Conservation (phyloP, 768 basidiomycete species). For the Chalciporus chontae region DNA sequence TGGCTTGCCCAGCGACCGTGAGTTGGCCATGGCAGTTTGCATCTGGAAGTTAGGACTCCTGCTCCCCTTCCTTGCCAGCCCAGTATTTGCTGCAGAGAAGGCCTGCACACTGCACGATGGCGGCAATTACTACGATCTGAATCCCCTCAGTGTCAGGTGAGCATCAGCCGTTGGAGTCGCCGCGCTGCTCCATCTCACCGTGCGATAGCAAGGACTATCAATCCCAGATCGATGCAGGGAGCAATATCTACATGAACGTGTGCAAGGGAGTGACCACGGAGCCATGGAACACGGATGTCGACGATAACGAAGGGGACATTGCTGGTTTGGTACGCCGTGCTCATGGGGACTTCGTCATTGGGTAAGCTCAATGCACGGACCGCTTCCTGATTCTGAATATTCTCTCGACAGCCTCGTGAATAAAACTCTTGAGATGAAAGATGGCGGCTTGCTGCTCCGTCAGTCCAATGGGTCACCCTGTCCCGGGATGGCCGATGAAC, state of each 20-base stretch:
- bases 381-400: not conserved
- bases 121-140: slow-evolving; percentile 66
- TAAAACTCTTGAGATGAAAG: slow-evolving; percentile 54
- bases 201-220: slow-evolving; percentile 60
- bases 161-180: slow-evolving; percentile 9
- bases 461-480: slow-evolving; percentile 67
- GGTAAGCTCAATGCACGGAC: slow-evolving; percentile 38
- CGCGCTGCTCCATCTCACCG: slow-evolving; percentile 4
- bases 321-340: slow-evolving; percentile 59
- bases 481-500: slow-evolving; percentile 37
- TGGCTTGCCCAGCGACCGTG: slow-evolving; percentile 8
- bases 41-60: not conserved
- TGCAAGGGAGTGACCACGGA: slow-evolving; percentile 58
- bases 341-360: slow-evolving; percentile 70
- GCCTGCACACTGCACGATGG: slow-evolving; percentile 57
- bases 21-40: slow-evolving; percentile 4
- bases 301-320: slow-evolving; percentile 45
- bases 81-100: slow-evolving; percentile 39
- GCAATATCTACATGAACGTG: slow-evolving; percentile 55
- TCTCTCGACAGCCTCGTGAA: slow-evolving; percentile 38
- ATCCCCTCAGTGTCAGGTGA: slow-evolving; percentile 55
- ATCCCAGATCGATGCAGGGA: slow-evolving; percentile 45
- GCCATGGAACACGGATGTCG: slow-evolving; percentile 53
- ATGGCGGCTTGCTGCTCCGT: slow-evolving; percentile 51
- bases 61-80: slow-evolving; percentile 2